A percentile compares a stretch with the other conserved stretches of the same genome.
Evolutionary conservation across 1,284 basidiomycete genomes (phyloP).

Genomic region (Athelia sp.): DNA sequence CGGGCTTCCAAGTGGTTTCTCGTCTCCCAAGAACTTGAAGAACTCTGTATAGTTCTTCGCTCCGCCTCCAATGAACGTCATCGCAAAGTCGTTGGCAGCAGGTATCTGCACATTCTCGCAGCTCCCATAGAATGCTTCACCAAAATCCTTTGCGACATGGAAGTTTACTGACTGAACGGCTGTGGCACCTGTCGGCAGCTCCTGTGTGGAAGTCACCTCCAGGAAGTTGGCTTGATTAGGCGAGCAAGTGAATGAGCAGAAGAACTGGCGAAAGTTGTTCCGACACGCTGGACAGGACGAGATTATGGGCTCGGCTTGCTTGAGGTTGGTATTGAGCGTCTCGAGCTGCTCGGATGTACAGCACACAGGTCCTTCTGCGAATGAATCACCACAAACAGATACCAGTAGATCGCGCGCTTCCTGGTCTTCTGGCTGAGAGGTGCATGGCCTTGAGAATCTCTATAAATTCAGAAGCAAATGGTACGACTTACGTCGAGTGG

Average conservation of each 20-base stretch:
- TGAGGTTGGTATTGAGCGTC: constrained; percentile 74
- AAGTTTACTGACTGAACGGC: constrained; percentile 90
- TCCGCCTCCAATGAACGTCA: constrained; percentile 95
- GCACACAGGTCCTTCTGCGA: constrained; percentile 68
- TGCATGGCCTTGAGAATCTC: not conserved
- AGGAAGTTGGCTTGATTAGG: constrained; percentile 84
- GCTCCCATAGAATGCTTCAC: constrained; percentile 82
- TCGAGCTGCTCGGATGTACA: constrained; percentile 82
- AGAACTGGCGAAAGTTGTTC: constrained; percentile 95
- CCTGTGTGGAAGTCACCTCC: constrained; percentile 78
- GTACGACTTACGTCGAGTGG: constrained; percentile 56
- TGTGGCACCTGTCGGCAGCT: constrained; percentile 48
- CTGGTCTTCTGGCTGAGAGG: constrained; percentile 41
- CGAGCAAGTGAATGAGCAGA: constrained; percentile 95
- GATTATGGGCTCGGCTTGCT: constrained; percentile 77
- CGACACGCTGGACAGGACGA: constrained; percentile 95
- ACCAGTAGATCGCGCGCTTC: constrained; percentile 53
- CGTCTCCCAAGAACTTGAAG: constrained; percentile 87
- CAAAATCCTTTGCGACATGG: constrained; percentile 70
- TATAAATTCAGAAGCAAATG: not conserved
- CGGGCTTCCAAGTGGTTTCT: constrained; percentile 87
- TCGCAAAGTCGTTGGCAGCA: constrained; percentile 89
- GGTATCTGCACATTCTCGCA: constrained; percentile 94
- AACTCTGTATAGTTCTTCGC: constrained; percentile 81
- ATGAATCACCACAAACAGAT: constrained; percentile 77